phyloP scores from a whole-genome alignment of 2,329 filamentous ascomycete genomes.

The Exophiala lecanii-corni region DNA sequence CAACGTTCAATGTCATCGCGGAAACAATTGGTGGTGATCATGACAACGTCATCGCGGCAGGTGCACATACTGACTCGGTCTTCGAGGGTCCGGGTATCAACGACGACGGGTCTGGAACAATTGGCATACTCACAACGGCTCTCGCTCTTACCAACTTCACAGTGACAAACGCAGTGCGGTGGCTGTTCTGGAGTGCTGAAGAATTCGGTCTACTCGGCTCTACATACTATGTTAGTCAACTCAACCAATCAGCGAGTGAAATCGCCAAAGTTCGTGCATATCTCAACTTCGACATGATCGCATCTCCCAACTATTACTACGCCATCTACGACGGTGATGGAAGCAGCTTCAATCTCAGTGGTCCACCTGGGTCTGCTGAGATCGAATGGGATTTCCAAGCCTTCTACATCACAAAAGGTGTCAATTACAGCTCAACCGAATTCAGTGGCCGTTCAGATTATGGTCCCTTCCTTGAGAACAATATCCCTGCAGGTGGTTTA shows the following conservation, averaged over 20 bases:
- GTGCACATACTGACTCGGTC: slow-evolving; percentile 60
- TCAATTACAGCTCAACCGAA: slow-evolving; percentile 65
- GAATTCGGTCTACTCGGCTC: slow-evolving; percentile 61
- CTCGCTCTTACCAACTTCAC: slow-evolving; percentile 64
- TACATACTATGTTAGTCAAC: slow-evolving; percentile 48
- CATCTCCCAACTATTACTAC: slow-evolving; percentile 54
- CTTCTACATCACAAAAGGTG: slow-evolving; percentile 59
- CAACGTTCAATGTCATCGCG: slow-evolving; percentile 56
- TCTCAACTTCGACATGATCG: slow-evolving; percentile 69
- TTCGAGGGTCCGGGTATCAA: slow-evolving; percentile 66
- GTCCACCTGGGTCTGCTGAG: slow-evolving; percentile 62
- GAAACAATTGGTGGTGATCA: slow-evolving; percentile 56
- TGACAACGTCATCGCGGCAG: slow-evolving; percentile 55
- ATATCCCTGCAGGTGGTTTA: slow-evolving; percentile 70
- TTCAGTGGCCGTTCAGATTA: slow-evolving; percentile 81
- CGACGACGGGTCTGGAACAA: slow-evolving; percentile 67
- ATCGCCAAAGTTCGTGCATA: slow-evolving; percentile 60
- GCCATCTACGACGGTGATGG: slow-evolving; percentile 57
- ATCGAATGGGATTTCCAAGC: slow-evolving; percentile 63
- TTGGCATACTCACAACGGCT: slow-evolving; percentile 56
- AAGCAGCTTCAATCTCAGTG: slow-evolving; percentile 49
- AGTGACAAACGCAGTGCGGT: slow-evolving; percentile 65
- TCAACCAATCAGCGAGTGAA: slow-evolving; percentile 38
- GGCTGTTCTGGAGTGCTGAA: slow-evolving; percentile 62
- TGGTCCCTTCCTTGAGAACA: slow-evolving; percentile 67